Conservation (phyloP, 257 asterid species). For the Solanum okadae region DNA sequence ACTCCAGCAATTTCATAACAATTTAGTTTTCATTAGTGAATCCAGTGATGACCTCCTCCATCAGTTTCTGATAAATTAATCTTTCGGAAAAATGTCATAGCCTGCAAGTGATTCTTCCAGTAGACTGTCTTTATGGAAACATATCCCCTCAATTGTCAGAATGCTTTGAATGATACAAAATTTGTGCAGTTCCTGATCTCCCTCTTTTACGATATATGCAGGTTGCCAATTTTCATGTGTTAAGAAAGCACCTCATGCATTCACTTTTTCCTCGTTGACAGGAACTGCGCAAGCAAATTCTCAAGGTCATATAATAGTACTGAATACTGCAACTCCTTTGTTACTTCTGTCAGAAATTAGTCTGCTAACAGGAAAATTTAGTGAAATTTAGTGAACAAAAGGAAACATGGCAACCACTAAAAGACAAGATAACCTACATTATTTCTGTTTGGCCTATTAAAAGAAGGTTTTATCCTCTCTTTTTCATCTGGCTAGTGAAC, state of each 20-base stretch:
- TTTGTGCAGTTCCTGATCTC: neutral
- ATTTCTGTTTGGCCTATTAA: neutral
- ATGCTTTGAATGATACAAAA: neutral
- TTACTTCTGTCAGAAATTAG: neutral
- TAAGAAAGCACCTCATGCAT: slow-evolving; percentile 69
- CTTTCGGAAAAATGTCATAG: neutral
- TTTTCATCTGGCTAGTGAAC: neutral
- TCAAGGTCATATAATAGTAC: slow-evolving; percentile 41
- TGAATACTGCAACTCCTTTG: neutral
- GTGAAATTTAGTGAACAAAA: neutral
- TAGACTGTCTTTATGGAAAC: neutral
- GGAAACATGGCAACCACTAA: neutral
- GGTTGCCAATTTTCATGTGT: slow-evolving; percentile 91
- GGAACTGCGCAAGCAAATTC: slow-evolving; percentile 66
- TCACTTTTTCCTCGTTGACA: slow-evolving; percentile 50
- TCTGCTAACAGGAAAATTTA: neutral
- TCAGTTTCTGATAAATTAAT: neutral
- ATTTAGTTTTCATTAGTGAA: neutral
- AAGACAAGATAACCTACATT: neutral
- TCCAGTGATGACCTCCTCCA: neutral
- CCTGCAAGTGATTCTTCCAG: neutral
- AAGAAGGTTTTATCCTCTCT: neutral
- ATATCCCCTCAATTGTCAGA: neutral
- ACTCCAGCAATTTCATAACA: neutral
- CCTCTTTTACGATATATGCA: slow-evolving; percentile 18